Conservation (phyloP, 768 basidiomycete species). For the Nidularia pulvinata region DNA sequence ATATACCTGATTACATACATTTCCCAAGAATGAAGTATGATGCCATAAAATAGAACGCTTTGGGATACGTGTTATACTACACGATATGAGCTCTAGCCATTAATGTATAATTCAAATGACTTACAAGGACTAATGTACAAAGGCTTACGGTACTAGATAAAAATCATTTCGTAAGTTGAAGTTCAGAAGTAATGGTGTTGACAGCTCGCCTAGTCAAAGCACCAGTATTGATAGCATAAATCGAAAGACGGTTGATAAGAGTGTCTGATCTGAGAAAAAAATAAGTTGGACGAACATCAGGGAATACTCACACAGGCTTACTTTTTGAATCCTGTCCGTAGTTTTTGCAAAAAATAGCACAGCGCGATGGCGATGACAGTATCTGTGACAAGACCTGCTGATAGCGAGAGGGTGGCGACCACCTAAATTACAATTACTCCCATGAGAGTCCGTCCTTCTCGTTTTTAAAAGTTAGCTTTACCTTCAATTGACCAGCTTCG, state of each 20-base stretch:
- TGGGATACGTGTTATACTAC: constrained; percentile 53
- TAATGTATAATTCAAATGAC: neutral
- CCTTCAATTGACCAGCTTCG: constrained; percentile 32
- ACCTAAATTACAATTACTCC: constrained; percentile 13
- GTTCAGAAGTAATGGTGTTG: neutral
- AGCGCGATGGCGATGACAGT: constrained; percentile 48
- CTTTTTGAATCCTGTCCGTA: constrained; percentile 48
- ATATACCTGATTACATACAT: constrained; percentile 29
- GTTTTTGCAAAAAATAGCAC: constrained; percentile 50
- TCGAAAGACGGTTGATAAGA: constrained; percentile 50
- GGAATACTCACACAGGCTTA: constrained; percentile 12
- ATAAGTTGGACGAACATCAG: neutral
- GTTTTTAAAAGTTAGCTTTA: constrained; percentile 7
- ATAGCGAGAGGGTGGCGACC: constrained; percentile 46
- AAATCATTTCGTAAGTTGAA: neutral
- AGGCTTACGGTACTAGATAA: constrained; percentile 38
- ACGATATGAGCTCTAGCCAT: constrained; percentile 1
- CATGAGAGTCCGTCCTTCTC: too few relatives aligned
- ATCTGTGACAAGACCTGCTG: constrained; percentile 50
- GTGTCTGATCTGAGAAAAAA: constrained; percentile 44
- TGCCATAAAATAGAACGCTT: constrained; percentile 54
- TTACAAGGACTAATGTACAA: constrained; percentile 32
- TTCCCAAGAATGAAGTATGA: constrained; percentile 63
- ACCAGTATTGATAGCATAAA: constrained; percentile 68
- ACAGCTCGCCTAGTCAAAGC: constrained; percentile 49